Base-by-base conservation (phyloP, 129 eudicot genomes). In the Ambrosia artemisiifolia region DNA sequence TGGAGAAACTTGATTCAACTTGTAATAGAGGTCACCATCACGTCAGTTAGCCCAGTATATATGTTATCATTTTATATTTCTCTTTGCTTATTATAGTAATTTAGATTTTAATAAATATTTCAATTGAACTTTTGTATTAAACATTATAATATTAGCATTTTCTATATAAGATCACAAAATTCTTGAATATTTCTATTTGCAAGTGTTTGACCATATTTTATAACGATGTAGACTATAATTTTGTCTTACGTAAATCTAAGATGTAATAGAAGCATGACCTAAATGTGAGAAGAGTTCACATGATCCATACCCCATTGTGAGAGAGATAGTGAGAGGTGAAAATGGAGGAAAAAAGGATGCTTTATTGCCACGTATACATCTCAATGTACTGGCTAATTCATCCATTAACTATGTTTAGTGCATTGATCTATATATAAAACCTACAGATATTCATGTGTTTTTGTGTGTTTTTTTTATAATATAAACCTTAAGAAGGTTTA, bases 201-300 rank as follows among this genome's bases (percentile, higher is more conserved):
- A 36, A 36, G 7, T 36, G 44, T 40, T 40, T 40, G 44, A 40
- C 44, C 44, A 40, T 2, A 2, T 40, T 40, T 40, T 40, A 40
- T 7, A 40, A 40, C 9, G 9, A 40, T 40, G 6, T 40, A 40
- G 1, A 7, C 28, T 24, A 24, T 24, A 40, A 6, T 40, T 40
- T 7, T 7, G 10, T 40, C 44, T 40, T 40, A 1, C 2, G 24
- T 65, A 18, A 65, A 5, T 11, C 3, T 11, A 32, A 17, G n/a
- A 38, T 65, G 51, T 64, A 64, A 65, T 38, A 40, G 44, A 70
- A 54, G 32, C 38, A 57, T 70, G 71, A 64, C 13, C 17, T 2
- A 35, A 28, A 50, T 40, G 2, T 46, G 64, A 17, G 47, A 47
- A 47, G 43, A 63, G 53, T 50, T 74, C 78, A 74, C 78, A 63